phyloP scores from a whole-genome alignment of 2,329 filamentous ascomycete genomes.

The Fusarium tanahbumbuense region DNA sequence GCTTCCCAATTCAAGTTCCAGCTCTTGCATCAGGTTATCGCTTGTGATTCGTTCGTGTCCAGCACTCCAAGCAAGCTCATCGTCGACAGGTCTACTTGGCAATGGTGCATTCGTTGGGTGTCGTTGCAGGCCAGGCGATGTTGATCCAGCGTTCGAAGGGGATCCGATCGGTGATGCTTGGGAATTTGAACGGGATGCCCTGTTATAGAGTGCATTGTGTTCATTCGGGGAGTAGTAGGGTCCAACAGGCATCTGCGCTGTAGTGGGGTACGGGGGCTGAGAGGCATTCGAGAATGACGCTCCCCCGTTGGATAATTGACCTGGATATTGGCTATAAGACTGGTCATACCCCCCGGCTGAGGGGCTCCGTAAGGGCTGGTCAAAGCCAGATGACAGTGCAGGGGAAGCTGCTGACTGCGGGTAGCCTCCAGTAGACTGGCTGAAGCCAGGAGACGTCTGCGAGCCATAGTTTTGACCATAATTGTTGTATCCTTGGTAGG shows the following conservation, averaged over 20 bases:
- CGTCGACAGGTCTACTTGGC: constrained; percentile 63
- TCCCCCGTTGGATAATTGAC: constrained; percentile 55
- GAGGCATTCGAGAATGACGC: constrained; percentile 52
- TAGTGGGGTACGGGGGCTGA: constrained; percentile 63
- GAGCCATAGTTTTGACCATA: constrained; percentile 58
- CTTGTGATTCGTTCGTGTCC: constrained; percentile 59
- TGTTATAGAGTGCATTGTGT: constrained; percentile 58
- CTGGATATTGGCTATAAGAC: constrained; percentile 52
- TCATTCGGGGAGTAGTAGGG: constrained; percentile 63
- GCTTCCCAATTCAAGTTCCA: constrained; percentile 64
- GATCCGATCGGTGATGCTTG: constrained; percentile 61
- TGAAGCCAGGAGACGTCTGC: constrained; percentile 52
- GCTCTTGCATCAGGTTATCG: constrained; percentile 68
- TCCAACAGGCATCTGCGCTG: constrained; percentile 65
- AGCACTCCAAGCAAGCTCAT: constrained; percentile 57
- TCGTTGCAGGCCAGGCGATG: constrained; percentile 61
- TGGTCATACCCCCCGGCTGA: constrained; percentile 53
- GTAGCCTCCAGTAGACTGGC: constrained; percentile 50
- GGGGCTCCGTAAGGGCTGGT: constrained; percentile 56
- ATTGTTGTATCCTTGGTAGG: constrained; percentile 61
- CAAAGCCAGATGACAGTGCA: constrained; percentile 53
- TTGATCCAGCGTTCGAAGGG: constrained; percentile 54
- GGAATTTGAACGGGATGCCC: constrained; percentile 62
- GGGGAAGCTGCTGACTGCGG: constrained; percentile 47
- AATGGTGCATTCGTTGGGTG: constrained; percentile 71